Evolutionary conservation across 208 protist species (phyloP).

Genomic region (Crithidia expoeki): DNA sequence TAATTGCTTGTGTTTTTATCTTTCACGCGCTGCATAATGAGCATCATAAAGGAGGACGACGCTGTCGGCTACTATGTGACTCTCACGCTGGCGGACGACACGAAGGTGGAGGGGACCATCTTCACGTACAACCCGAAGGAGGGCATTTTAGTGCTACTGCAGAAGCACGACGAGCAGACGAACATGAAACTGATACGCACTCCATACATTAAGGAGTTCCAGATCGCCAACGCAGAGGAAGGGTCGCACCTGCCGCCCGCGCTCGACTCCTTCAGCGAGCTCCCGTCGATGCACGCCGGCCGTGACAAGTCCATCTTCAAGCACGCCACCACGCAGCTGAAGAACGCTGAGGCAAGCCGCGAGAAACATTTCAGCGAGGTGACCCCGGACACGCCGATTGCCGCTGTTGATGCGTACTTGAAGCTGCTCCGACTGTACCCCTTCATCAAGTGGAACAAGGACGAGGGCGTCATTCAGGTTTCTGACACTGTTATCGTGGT

Average conservation of each 20-base stretch:
- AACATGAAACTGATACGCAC: constrained; percentile 78
- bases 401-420: constrained; percentile 66
- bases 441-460: constrained; percentile 77
- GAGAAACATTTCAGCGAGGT: constrained; percentile 46
- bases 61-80: constrained; percentile 70
- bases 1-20: constrained; percentile 3
- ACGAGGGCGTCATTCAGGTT: constrained; percentile 73
- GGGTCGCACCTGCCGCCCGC: constrained; percentile 56
- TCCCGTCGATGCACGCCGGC: constrained; percentile 86
- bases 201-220: constrained; percentile 75
- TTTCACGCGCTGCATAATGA: constrained; percentile 40
- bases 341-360: constrained; percentile 53
- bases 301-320: constrained; percentile 87
- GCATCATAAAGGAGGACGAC: constrained; percentile 61
- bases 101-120: constrained; percentile 67
- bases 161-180: constrained; percentile 44
- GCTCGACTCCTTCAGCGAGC: constrained; percentile 55
- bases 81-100: constrained; percentile 68
- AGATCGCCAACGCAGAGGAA: constrained; percentile 39
- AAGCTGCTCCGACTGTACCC: constrained; percentile 77
- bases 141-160: constrained; percentile 73
- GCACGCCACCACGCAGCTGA: constrained; percentile 72
- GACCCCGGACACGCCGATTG: constrained; percentile 65
- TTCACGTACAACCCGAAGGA: constrained; percentile 86
- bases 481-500: constrained; percentile 75